Evolutionary conservation across 2,329 filamentous ascomycete genomes (phyloP).

Genomic region (Fusarium tanahbumbuense): DNA sequence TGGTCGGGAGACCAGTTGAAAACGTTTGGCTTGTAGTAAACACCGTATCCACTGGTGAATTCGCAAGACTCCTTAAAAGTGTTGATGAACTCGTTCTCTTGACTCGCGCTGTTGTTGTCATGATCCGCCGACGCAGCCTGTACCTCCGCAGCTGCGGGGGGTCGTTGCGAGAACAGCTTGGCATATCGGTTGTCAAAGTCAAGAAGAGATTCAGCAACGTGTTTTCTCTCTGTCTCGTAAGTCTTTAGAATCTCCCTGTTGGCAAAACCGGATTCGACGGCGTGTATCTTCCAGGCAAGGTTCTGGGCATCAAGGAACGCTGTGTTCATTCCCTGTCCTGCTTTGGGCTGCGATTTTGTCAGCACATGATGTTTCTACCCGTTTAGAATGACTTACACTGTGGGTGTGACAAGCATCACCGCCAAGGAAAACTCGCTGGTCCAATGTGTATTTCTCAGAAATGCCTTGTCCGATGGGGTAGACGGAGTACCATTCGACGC

Average conservation of each 20-base stretch:
- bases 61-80: constrained; percentile 93
- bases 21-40: constrained; percentile 83
- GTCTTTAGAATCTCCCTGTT: constrained; percentile 80
- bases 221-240: constrained; percentile 87
- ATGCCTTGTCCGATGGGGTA: constrained; percentile 83
- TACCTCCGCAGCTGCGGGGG: constrained; percentile 78
- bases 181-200: constrained; percentile 91
- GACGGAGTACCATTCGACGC: constrained; percentile 79
- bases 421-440: constrained; percentile 78
- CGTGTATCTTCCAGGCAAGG: constrained; percentile 95
- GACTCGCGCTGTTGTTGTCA: constrained; percentile 46
- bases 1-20: constrained; percentile 86
- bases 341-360: constrained; percentile 70
- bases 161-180: constrained; percentile 85
- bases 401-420: constrained; percentile 86
- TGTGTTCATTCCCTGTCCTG: constrained; percentile 84
- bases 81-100: constrained; percentile 85
- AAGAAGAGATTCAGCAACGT: constrained; percentile 85
- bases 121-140: constrained; percentile 67
- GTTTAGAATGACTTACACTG: constrained; percentile 67
- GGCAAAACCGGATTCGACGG: constrained; percentile 86
- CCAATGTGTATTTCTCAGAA: constrained; percentile 73
- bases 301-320: constrained; percentile 86
- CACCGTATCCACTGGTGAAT: constrained; percentile 92
- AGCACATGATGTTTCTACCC: constrained; percentile 2